phyloP scores from a whole-genome alignment of 805 yeast genomes.

The Komagataella populi region DNA sequence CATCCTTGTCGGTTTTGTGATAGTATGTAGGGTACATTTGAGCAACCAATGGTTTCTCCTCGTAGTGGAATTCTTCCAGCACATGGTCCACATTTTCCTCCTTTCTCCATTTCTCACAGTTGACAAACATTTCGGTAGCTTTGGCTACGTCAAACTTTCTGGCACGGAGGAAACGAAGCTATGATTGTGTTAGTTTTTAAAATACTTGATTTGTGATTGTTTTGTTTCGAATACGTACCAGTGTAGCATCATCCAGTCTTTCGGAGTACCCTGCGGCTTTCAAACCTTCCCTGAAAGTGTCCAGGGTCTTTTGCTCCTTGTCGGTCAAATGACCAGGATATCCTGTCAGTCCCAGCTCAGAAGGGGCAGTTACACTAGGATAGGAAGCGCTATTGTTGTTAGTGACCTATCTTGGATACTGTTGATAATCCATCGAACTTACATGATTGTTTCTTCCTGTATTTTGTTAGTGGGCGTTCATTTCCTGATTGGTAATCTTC shows the following conservation, averaged over 20 bases:
- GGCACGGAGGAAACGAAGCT: constrained; percentile 80
- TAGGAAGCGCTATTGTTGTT: constrained; percentile 32
- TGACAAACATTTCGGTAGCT: constrained; percentile 71
- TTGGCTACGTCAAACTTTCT: constrained; percentile 80
- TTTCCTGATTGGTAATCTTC: not conserved
- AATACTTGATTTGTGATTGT: not conserved
- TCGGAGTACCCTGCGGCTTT: constrained; percentile 53
- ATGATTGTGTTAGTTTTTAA: not conserved
- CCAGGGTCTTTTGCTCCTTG: constrained; percentile 49
- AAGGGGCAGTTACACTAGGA: constrained; percentile 57
- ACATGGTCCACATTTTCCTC: constrained; percentile 81
- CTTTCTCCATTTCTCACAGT: constrained; percentile 87
- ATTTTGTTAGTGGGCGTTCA: not conserved
- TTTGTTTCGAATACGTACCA: constrained; percentile 21
- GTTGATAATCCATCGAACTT: constrained; percentile 3
- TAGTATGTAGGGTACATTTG: constrained; percentile 91
- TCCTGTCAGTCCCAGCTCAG: constrained; percentile 44
- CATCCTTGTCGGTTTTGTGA: constrained; percentile 93
- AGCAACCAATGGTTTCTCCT: constrained; percentile 87
- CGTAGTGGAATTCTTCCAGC: constrained; percentile 76
- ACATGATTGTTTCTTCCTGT: constrained; percentile 9
- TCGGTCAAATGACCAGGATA: constrained; percentile 69
- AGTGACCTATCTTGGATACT: constrained; percentile 1
- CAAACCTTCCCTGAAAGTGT: constrained; percentile 43
- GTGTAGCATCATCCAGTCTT: constrained; percentile 78